Conservation (phyloP, 495 filamentous ascomycete species). For the Daldinia vernicosa region DNA sequence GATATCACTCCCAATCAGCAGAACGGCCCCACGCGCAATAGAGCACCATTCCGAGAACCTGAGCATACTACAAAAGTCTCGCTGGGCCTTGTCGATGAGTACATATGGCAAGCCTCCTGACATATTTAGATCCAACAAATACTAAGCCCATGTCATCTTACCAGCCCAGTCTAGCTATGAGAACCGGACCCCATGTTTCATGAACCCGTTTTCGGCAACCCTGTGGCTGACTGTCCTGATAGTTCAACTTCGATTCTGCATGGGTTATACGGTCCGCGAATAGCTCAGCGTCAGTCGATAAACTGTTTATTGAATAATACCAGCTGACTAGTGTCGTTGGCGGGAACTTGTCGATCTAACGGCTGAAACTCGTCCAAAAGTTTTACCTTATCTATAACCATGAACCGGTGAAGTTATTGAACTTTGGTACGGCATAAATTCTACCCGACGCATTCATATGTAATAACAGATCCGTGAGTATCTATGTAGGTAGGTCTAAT, state of each 20-base stretch:
- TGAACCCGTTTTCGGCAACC: constrained; percentile 26
- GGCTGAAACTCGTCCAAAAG: constrained; percentile 13
- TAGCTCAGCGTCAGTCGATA: neutral
- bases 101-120: constrained; percentile 17
- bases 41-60: constrained; percentile 4
- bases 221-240: constrained; percentile 10
- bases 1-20: constrained; percentile 18
- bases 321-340: neutral
- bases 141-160: constrained; percentile 9
- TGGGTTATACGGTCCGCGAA: constrained; percentile 8
- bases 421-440: constrained; percentile 13
- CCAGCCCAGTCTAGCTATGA: constrained; percentile 12
- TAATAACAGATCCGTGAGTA: neutral
- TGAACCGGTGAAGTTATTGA: constrained; percentile 22
- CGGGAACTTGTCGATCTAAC: constrained; percentile 27
- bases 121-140: constrained; percentile 4
- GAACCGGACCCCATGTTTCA: constrained; percentile 38
- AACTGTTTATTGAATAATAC: constrained; percentile 10
- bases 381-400: constrained; percentile 25
- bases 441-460: neutral
- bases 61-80: constrained; percentile 13
- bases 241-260: constrained; percentile 14
- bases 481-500: neutral
- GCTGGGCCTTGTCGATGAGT: constrained; percentile 4
- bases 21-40: constrained; percentile 24